Percentiles rank a stretch among this genome's conserved stretches.
phyloP scores from a whole-genome alignment of 2,329 filamentous ascomycete genomes.

The Pseudonectria buxi region DNA sequence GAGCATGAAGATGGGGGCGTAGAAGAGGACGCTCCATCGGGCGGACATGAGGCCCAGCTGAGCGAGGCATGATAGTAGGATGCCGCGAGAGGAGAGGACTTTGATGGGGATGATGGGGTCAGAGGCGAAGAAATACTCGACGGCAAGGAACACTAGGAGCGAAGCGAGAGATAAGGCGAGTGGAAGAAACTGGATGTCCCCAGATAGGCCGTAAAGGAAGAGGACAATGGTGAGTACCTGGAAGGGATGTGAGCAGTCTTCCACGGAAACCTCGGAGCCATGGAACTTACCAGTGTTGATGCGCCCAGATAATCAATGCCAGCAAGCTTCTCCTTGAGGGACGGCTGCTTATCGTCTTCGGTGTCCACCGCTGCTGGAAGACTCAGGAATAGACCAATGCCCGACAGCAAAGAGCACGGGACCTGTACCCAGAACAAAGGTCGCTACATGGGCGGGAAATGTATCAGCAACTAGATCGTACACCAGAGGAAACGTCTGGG shows the following conservation, averaged over 20 bases:
- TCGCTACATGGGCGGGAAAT: slow-evolving; percentile 49
- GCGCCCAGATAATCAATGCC: slow-evolving; percentile 72
- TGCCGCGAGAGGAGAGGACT: slow-evolving; percentile 62
- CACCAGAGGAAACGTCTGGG: neutral
- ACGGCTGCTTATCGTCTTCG: slow-evolving; percentile 11
- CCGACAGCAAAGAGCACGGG: slow-evolving; percentile 55
- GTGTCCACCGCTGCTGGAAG: slow-evolving; percentile 43
- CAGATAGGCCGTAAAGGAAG: slow-evolving; percentile 65
- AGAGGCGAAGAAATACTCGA: slow-evolving; percentile 55
- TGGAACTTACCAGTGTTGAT: slow-evolving; percentile 47
- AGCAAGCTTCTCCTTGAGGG: slow-evolving; percentile 48
- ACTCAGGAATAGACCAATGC: slow-evolving; percentile 55
- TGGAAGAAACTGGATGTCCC: slow-evolving; percentile 51
- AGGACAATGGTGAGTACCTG: slow-evolving; percentile 60
- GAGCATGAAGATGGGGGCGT: slow-evolving; percentile 71
- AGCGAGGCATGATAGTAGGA: slow-evolving; percentile 65
- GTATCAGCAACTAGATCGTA: slow-evolving; percentile 4
- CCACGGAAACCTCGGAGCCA: neutral
- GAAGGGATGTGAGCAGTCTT: neutral
- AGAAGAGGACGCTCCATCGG: slow-evolving; percentile 76
- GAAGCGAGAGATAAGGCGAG: slow-evolving; percentile 51
- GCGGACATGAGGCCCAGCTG: slow-evolving; percentile 75
- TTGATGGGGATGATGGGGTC: slow-evolving; percentile 71
- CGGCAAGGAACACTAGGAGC: slow-evolving; percentile 48
- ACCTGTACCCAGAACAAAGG: slow-evolving; percentile 67